Evolutionary conservation across 2,329 filamentous ascomycete species (phyloP).

Genomic region (Metarhizium humberi): DNA sequence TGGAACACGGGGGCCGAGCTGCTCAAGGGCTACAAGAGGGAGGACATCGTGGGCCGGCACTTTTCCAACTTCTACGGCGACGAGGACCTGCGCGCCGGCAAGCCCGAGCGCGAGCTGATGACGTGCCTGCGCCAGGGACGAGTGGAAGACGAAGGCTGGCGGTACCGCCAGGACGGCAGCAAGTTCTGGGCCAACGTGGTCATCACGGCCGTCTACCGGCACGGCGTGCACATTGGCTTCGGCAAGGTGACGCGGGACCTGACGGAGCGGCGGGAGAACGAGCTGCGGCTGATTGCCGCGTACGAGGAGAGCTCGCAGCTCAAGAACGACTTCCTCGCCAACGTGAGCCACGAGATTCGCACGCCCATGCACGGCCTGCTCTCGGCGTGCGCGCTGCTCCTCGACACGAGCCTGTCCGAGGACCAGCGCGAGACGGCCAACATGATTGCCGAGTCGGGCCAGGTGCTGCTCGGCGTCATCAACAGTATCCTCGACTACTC

Average conservation of each 20-base stretch:
- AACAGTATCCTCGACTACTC: conserved; percentile 61
- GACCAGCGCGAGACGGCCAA: conserved; percentile 47
- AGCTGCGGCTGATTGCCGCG: conserved; percentile 44
- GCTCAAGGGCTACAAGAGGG: conserved; percentile 44
- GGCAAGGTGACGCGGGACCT: conserved; percentile 50
- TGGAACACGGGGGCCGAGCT: conserved; percentile 49
- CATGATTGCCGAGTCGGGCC: conserved; percentile 51
- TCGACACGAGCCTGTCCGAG: conserved; percentile 40
- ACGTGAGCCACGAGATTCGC: conserved; percentile 56
- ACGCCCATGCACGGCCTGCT: conserved; percentile 58
- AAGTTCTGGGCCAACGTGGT: conserved; percentile 53
- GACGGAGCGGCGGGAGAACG: conserved; percentile 44
- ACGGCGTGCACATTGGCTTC: conserved; percentile 44
- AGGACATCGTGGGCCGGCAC: conserved; percentile 48
- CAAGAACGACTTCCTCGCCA: conserved; percentile 52
- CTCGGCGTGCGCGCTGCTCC: conserved; percentile 46
- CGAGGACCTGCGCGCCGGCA: conserved; percentile 37
- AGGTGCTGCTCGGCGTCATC: conserved; percentile 50
- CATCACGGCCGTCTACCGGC: conserved; percentile 45
- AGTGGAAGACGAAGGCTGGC: conserved; percentile 51
- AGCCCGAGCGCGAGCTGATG: conserved; percentile 41
- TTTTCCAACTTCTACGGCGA: conserved; percentile 48
- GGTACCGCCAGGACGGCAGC: conserved; percentile 47
- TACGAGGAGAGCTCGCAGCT: conserved; percentile 55
- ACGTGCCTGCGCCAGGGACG: conserved; percentile 44